Evolutionary conservation across 179 eudicot genomes (phyloP).

Genomic region (Spergularia azorica): DNA sequence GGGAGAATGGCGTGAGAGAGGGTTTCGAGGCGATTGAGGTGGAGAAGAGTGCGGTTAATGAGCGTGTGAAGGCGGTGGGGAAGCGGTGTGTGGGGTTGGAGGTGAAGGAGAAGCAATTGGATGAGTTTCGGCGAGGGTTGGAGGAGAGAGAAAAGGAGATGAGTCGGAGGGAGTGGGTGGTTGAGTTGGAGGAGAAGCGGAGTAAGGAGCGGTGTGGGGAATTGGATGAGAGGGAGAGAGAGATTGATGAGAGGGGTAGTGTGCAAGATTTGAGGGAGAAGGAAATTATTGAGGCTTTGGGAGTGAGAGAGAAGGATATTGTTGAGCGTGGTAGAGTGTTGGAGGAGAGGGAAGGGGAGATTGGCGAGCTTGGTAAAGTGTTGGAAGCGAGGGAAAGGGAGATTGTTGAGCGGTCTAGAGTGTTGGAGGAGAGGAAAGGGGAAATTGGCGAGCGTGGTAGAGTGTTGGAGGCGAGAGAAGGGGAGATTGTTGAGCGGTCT

Average conservation of each 20-base stretch:
- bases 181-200: conserved; percentile 1
- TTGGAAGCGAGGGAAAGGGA: conserved; percentile 6
- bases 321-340: no score
- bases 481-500: background rate
- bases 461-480: background rate
- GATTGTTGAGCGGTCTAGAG: background rate
- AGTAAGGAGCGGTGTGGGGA: conserved; percentile 3
- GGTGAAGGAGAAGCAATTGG: background rate
- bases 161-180: no score
- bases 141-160: no score
- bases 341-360: no score
- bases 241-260: background rate
- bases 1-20: conserved; percentile 3
- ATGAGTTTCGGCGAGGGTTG: no score
- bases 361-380: background rate
- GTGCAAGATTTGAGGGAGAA: no score
- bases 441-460: background rate
- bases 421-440: no score
- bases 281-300: background rate
- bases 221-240: conserved; percentile 11
- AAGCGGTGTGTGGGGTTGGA: background rate
- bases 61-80: background rate
- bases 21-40: conserved; percentile 19
- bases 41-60: conserved; percentile 9
- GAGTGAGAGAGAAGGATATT: background rate